Conservation (phyloP, 2,329 filamentous ascomycete species). For the Keithomyces neogunnii region DNA sequence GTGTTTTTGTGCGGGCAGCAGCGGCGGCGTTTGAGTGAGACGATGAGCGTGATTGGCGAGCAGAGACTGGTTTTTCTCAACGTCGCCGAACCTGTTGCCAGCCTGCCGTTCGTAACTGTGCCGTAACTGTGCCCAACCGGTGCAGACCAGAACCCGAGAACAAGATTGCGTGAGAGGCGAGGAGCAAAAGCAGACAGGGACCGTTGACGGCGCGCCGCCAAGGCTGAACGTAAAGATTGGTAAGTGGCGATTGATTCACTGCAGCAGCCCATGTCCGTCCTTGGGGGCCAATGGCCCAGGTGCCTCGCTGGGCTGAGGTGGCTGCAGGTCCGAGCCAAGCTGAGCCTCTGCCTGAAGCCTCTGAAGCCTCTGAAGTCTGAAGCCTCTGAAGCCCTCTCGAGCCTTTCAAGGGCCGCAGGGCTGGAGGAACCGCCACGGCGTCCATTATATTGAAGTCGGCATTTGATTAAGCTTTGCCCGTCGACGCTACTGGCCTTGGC, state of each 20-base stretch:
- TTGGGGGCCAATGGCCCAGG: background rate
- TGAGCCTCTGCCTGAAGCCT: background rate
- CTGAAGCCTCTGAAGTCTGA: background rate
- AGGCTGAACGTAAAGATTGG: background rate
- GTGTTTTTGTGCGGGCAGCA: no score
- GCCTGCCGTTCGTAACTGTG: no score
- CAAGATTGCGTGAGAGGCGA: no score
- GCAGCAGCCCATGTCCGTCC: background rate
- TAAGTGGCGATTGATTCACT: background rate
- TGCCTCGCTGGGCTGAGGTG: background rate
- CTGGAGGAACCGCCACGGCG: background rate
- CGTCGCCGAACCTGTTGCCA: no score
- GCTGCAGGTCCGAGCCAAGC: background rate
- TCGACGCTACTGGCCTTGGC: constrained; percentile 1
- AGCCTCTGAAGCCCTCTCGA: background rate
- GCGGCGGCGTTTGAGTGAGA: no score
- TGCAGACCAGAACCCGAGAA: no score
- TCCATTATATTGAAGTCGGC: background rate
- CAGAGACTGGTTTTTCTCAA: no score
- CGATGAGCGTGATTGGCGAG: no score
- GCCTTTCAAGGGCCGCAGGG: background rate
- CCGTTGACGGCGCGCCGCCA: background rate
- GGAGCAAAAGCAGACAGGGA: background rate
- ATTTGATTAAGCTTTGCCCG: background rate
- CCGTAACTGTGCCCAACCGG: no score